A percentile compares a stretch with the other conserved stretches of the same genome.
phyloP scores from a whole-genome alignment of 2,329 filamentous ascomycete species.

The Epichloe baconii region DNA sequence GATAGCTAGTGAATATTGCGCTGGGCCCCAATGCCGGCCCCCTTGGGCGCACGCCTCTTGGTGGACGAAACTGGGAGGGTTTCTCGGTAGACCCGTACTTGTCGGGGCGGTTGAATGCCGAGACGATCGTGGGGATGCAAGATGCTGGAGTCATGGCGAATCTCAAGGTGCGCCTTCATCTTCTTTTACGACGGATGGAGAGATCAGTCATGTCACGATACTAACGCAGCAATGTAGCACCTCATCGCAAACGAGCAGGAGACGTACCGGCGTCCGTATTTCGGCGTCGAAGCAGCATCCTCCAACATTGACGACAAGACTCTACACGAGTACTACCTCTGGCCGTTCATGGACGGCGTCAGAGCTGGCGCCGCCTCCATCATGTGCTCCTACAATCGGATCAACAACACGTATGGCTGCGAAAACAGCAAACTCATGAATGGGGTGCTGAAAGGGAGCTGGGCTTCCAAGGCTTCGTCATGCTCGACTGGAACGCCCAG shows the following conservation, averaged over 20 bases:
- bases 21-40: conserved; percentile 61
- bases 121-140: conserved; percentile 64
- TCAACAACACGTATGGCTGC: conserved; percentile 63
- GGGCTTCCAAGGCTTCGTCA: conserved; percentile 55
- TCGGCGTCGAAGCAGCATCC: conserved; percentile 37
- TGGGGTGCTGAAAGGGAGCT: conserved; percentile 51
- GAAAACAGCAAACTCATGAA: conserved; percentile 60
- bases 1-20: conserved; percentile 49
- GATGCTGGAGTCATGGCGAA: conserved; percentile 68
- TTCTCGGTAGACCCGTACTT: conserved; percentile 61
- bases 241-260: conserved; percentile 51
- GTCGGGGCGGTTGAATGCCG: conserved; percentile 55
- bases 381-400: conserved; percentile 59
- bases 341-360: conserved; percentile 51
- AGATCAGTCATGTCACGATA: not conserved
- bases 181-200: no score
- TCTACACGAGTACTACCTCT: conserved; percentile 52
- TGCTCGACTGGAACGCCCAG: conserved; percentile 57
- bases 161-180: conserved; percentile 35
- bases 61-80: conserved; percentile 64
- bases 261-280: conserved; percentile 28
- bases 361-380: conserved; percentile 41
- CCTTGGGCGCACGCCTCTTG: conserved; percentile 55
- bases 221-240: conserved; percentile 25
- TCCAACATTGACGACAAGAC: conserved; percentile 53